These are phyloP conservation scores for Acer saccharum DNA, from an alignment of 345 rosid species.

Conservation along the genomic window DNA sequence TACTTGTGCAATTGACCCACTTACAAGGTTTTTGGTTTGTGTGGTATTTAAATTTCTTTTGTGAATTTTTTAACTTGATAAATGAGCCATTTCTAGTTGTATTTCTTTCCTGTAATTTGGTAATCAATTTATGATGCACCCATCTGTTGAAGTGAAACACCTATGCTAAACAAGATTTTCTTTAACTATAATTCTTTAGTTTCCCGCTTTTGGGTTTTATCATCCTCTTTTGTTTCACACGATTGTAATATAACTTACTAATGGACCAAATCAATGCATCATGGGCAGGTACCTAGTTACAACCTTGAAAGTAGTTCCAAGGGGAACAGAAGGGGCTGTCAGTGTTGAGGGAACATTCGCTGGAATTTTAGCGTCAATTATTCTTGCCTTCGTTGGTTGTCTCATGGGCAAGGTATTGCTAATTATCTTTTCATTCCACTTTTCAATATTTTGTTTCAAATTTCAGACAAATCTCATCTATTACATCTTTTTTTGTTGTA, in stretches of 20 bases:
- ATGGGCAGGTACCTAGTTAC: slow-evolving; percentile 78
- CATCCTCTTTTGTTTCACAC: neutral
- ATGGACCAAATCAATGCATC: slow-evolving; percentile 2
- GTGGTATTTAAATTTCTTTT: neutral
- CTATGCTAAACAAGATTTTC: neutral
- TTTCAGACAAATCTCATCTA: neutral
- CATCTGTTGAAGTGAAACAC: neutral
- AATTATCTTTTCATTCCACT: neutral
- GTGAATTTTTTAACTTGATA: neutral
- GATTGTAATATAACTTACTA: neutral
- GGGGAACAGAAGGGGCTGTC: slow-evolving; percentile 97
- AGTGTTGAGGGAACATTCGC: slow-evolving; percentile 93
- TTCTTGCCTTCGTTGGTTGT: slow-evolving; percentile 69
- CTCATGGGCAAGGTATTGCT: slow-evolving; percentile 68
- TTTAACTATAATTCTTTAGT: neutral
- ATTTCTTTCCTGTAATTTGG: neutral
- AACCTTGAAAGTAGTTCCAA: slow-evolving; percentile 80
- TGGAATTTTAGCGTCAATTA: slow-evolving; percentile 77
- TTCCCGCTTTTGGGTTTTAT: neutral
- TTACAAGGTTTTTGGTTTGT: neutral
- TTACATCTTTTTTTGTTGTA: neutral
- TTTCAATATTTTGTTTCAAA: neutral
- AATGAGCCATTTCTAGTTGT: neutral
- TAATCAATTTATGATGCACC: neutral
- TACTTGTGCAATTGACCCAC: too few relatives aligned